Conservation (phyloP, 208 protist species). For the Trypanosoma melophagium region DNA sequence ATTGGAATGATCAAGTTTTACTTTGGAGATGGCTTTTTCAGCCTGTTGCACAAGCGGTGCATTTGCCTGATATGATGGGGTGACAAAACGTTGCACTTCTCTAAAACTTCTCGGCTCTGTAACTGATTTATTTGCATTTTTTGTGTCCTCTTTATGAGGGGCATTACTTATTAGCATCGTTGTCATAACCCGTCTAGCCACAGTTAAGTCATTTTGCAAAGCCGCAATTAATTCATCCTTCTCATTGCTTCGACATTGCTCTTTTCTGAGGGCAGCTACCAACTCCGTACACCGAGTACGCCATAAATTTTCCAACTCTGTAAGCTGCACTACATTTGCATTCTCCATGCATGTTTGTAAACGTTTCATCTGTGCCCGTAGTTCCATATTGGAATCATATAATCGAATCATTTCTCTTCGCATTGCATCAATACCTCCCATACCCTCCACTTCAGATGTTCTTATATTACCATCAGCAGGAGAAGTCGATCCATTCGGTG, state of each 20-base stretch:
- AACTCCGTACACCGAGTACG: constrained; percentile 6
- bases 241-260: background rate
- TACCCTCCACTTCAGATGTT: background rate
- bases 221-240: constrained; percentile 1
- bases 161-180: too few relatives aligned
- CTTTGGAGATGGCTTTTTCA: background rate
- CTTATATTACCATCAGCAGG: background rate
- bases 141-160: too few relatives aligned
- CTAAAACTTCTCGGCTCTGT: too few relatives aligned
- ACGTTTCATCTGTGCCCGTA: constrained; percentile 6
- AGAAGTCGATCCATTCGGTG: constrained; percentile 16
- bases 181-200: too few relatives aligned
- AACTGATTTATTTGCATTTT: too few relatives aligned
- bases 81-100: too few relatives aligned
- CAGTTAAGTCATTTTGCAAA: background rate
- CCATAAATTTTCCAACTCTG: background rate
- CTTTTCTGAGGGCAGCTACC: background rate
- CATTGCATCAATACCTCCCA: constrained; percentile 3
- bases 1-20: background rate
- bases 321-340: background rate
- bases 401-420: constrained; percentile 19
- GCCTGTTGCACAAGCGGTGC: too few relatives aligned
- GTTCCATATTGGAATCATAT: constrained; percentile 17
- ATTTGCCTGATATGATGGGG: too few relatives aligned
- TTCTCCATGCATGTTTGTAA: background rate